Conservation (phyloP, 306 rosid genomes). For the Rosa rugosa region DNA sequence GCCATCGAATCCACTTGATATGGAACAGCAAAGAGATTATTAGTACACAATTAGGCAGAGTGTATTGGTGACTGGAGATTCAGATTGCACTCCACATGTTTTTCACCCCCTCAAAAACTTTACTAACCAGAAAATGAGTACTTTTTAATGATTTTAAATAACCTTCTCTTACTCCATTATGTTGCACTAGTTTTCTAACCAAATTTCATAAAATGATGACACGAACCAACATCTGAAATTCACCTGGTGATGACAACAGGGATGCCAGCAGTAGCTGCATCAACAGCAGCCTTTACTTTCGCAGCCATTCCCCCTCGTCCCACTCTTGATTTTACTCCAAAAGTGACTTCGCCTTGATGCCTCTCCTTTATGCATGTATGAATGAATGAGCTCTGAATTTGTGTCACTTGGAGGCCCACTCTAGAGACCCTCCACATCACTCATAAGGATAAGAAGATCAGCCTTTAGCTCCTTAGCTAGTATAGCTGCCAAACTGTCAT, state of each 20-base stretch:
- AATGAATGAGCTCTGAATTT: conserved; percentile 70
- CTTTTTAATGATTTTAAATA: background rate
- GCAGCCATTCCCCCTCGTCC: conserved; percentile 99
- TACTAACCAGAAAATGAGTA: background rate
- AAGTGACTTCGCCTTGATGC: conserved; percentile 87
- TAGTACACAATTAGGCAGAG: conserved; percentile 5
- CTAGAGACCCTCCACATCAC: conserved; percentile 92
- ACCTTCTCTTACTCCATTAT: background rate
- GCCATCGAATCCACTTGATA: conserved; percentile 71
- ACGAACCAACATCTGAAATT: too few relatives aligned
- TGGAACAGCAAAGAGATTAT: conserved; percentile 18
- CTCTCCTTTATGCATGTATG: conserved; percentile 79
- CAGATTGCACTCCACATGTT: background rate
- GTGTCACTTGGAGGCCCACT: conserved; percentile 97
- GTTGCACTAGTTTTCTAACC: background rate
- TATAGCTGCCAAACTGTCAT: conserved; percentile 95
- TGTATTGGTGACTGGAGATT: conserved; percentile 9
- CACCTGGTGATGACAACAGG: conserved; percentile 96
- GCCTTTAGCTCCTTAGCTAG: conserved; percentile 92
- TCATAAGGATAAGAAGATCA: conserved; percentile 88
- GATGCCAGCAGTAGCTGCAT: conserved; percentile 87
- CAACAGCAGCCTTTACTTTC: conserved; percentile 86
- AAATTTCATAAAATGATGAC: conserved; percentile 14
- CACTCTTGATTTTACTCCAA: conserved; percentile 94
- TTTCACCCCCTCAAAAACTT: conserved; percentile 13